Conservation (phyloP, 2,329 filamentous ascomycete genomes). For the Colletotrichum sp. region DNA sequence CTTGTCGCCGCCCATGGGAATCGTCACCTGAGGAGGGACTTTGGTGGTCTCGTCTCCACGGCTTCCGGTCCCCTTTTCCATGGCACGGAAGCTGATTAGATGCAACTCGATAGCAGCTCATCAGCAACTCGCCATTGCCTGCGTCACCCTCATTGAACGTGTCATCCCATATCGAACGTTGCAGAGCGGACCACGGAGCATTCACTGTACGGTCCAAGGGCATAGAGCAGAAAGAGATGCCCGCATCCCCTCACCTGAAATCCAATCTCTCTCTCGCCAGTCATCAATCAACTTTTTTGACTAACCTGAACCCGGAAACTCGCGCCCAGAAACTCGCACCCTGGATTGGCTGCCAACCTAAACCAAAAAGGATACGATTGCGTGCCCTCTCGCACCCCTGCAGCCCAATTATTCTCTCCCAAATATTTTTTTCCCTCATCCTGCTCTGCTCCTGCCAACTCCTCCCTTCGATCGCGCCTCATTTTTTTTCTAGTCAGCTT, state of each 20-base stretch:
- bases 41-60: not conserved
- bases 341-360: not conserved
- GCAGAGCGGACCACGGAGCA: not conserved
- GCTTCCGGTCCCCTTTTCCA: not conserved
- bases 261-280: not conserved
- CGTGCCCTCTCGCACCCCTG: not conserved
- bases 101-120: not conserved
- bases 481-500: not conserved
- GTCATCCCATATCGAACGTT: not conserved
- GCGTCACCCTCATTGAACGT: not conserved
- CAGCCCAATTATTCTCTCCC: constrained; percentile 19
- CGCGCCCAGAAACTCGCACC: not conserved
- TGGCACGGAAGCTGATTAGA: not conserved
- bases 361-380: not conserved
- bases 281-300: not conserved
- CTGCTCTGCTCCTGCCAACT: not conserved
- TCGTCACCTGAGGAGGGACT: not conserved
- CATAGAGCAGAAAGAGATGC: not conserved
- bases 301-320: not conserved
- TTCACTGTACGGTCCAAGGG: not conserved
- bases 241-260: not conserved
- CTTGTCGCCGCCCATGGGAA: not conserved
- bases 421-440: not conserved
- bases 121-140: not conserved
- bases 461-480: not conserved